Base-by-base conservation (phyloP, 2,329 filamentous ascomycete genomes). In the Aspergillus unguis region DNA sequence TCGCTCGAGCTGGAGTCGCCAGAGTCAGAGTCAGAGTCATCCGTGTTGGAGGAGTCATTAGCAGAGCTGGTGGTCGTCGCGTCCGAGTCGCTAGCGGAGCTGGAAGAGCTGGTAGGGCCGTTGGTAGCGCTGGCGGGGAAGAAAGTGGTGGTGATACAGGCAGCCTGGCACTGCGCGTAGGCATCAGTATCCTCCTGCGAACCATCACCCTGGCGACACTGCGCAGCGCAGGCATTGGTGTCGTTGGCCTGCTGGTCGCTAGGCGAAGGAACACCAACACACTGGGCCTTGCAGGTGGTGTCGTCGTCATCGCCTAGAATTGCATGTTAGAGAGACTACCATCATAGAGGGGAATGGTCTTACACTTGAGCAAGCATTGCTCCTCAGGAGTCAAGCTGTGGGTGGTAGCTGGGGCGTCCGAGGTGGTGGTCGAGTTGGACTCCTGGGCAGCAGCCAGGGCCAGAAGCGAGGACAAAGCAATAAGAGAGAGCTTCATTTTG, bases 171-270 rank as follows among this genome's bases (percentile, higher is more conserved):
- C 44, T 70, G 57, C 55, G 73, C 71, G 59, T 76, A 82, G 53
- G 67, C 67, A 48, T 74, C 57, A 32, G 74, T 77, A 54, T 75
- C 78, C 9, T 64, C 65, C 3, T 72, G 64, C 29, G 75, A 71
- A 41, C 79, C 79, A 57, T 74, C 72, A 50, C 80, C 80, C 71
- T 82, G 78, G 52, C 77, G 74, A 65, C 80, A 83, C 48, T 75
- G 70, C 42, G 71, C 71, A 43, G 77, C 78, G 61, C 80, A 83
- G 44, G 72, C 66, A 62, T 72, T 80, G 64, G 78, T 81, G 53
- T 74, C 71, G 61, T 79, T 75, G 61, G 71, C 77, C 66, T 78
- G 73, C 44, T 64, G 62, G n/a, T 74, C 70, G 64, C 75, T 76
- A 56, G 80, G 80, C 65, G 76, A 80, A 31, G 80, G 79, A 36